Conservation (phyloP, 805 yeast species). For the Yamadazyma sp. region DNA sequence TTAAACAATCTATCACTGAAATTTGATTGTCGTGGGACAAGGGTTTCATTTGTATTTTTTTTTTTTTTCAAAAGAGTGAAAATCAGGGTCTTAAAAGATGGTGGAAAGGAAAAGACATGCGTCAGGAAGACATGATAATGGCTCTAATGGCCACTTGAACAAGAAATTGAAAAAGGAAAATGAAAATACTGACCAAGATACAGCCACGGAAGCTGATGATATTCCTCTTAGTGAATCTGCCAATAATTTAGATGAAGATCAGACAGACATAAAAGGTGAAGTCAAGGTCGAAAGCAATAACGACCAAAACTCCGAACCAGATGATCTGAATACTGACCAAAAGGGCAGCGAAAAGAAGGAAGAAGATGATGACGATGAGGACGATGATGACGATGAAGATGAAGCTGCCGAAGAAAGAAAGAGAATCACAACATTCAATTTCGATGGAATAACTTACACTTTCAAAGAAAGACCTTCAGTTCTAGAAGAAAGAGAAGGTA, state of each 20-base stretch:
- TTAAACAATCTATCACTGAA: no score
- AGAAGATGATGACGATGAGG: constrained; percentile 26
- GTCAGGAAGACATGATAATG: constrained; percentile 9
- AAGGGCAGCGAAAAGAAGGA: constrained; percentile 10
- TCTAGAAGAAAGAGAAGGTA: constrained; percentile 87
- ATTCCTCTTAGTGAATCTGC: no score
- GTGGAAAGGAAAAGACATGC: constrained; percentile 33
- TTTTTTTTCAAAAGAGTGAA: no score
- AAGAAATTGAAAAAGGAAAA: constrained; percentile 17
- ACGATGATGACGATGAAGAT: constrained; percentile 43
- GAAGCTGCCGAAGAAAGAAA: constrained; percentile 43
- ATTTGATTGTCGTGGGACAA: no score
- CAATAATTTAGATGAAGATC: constrained; percentile 39
- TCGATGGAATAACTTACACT: constrained; percentile 76
- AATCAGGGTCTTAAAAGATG: no score
- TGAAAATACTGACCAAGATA: constrained; percentile 33
- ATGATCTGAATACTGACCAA: constrained; percentile 10
- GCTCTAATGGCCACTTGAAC: constrained; percentile 2
- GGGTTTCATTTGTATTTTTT: no score
- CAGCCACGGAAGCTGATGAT: constrained; percentile 6
- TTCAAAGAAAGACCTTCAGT: constrained; percentile 94
- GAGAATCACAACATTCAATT: constrained; percentile 49
- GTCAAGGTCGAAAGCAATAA: constrained; percentile 37
- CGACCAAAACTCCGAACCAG: no score
- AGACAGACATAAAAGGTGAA: constrained; percentile 16